phyloP scores from a whole-genome alignment of 164 flowering plant genomes.

The Echeveria elegans region DNA sequence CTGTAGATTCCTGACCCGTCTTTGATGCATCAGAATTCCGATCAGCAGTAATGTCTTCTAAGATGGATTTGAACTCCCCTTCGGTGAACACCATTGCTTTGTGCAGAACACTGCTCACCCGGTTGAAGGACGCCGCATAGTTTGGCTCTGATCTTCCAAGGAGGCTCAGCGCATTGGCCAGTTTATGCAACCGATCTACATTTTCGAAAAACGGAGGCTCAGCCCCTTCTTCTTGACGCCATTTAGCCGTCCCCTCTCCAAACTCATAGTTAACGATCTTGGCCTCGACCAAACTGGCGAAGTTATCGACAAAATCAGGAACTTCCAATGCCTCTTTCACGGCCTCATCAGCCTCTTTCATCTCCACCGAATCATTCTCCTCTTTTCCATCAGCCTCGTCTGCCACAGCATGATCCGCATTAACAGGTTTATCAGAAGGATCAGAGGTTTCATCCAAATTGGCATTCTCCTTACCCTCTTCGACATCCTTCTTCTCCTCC shows the following conservation, averaged over 20 bases:
- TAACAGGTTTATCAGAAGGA: not conserved
- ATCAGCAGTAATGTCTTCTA: slow-evolving; percentile 36
- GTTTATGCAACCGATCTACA: slow-evolving; percentile 17
- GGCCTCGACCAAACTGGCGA: slow-evolving; percentile 21
- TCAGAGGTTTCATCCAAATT: not conserved
- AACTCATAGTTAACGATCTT: slow-evolving; percentile 23
- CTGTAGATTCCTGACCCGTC: not conserved
- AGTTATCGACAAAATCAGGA: slow-evolving; percentile 21
- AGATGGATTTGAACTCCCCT: slow-evolving; percentile 47
- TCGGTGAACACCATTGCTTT: slow-evolving; percentile 56
- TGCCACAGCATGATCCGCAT: not conserved
- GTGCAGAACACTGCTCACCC: slow-evolving; percentile 28
- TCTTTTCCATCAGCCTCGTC: not conserved
- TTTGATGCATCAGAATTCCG: not conserved
- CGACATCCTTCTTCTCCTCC: not conserved
- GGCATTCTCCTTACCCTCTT: not conserved
- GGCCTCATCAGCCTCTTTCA: not conserved
- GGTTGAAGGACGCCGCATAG: slow-evolving; percentile 14
- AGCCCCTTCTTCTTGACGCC: slow-evolving; percentile 16
- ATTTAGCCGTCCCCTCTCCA: slow-evolving; percentile 16
- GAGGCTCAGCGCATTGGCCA: not conserved
- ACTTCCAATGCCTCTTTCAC: slow-evolving; percentile 16
- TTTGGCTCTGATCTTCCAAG: not conserved
- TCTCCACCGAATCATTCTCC: not conserved
- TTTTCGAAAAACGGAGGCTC: slow-evolving; percentile 21